phyloP scores from a whole-genome alignment of 2,329 filamentous ascomycete genomes.

The Xylaria sp. region DNA sequence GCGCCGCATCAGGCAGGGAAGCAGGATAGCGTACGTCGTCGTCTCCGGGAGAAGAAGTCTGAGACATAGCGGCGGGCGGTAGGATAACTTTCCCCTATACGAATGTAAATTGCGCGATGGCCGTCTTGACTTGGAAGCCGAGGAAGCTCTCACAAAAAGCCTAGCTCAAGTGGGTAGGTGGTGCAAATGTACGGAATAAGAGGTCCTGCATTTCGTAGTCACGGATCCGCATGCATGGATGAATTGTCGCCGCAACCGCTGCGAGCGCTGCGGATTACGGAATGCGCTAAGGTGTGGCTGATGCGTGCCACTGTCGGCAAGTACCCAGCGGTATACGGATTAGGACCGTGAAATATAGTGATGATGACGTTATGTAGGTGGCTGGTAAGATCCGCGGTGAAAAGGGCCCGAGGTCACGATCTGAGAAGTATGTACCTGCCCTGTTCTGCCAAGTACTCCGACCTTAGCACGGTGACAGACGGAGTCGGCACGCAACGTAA shows the following conservation, averaged over 20 bases:
- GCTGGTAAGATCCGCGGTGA: not conserved
- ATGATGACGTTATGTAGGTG: not conserved
- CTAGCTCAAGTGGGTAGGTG: not conserved
- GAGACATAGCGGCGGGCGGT: slow-evolving; percentile 23
- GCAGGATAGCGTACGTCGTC: slow-evolving; percentile 24
- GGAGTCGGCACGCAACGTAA: not conserved
- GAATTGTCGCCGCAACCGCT: not conserved
- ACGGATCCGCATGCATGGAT: not conserved
- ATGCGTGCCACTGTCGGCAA: not conserved
- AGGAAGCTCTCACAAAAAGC: not conserved
- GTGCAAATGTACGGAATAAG: not conserved
- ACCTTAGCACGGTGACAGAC: not conserved
- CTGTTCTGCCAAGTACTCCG: not conserved
- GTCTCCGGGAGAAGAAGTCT: slow-evolving; percentile 19
- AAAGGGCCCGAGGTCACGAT: too few species aligned
- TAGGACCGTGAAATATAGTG: not conserved
- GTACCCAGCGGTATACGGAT: not conserved
- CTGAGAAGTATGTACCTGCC: not conserved
- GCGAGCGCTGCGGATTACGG: not conserved
- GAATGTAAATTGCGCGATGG: not conserved
- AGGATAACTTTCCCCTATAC: not conserved
- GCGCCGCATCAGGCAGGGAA: not conserved
- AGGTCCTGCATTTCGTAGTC: too few species aligned
- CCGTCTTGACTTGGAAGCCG: not conserved
- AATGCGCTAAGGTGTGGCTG: not conserved